Evolutionary conservation across 768 basidiomycete genomes (phyloP).

Genomic region (Ramaria rubella): DNA sequence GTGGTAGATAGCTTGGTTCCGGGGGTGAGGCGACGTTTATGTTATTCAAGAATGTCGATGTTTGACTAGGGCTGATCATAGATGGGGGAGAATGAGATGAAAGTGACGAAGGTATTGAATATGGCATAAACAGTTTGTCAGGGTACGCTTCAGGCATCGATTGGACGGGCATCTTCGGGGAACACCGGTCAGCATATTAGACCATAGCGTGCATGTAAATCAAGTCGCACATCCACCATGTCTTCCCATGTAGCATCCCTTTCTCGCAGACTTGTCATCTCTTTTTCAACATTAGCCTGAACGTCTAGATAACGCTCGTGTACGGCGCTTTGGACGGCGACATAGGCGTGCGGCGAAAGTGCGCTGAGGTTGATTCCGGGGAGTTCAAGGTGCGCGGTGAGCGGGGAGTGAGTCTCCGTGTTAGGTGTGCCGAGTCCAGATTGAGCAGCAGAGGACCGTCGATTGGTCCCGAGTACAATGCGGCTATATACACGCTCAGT

Average conservation of each 20-base stretch:
- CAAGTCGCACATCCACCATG: slow-evolving; percentile 62
- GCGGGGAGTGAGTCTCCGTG: neutral
- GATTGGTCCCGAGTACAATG: slow-evolving; percentile 38
- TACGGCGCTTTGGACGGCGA: slow-evolving; percentile 51
- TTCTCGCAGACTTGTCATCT: slow-evolving; percentile 58
- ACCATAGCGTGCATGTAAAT: neutral
- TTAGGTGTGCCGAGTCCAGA: neutral
- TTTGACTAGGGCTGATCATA: too few relatives aligned
- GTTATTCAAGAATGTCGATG: too few relatives aligned
- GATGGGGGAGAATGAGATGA: neutral
- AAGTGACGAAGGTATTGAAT: slow-evolving; percentile 38
- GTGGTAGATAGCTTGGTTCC: too few relatives aligned
- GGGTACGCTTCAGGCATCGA: slow-evolving; percentile 4
- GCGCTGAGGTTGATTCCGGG: neutral
- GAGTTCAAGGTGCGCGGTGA: slow-evolving; percentile 1
- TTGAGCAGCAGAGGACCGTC: slow-evolving; percentile 20
- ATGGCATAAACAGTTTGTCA: slow-evolving; percentile 59
- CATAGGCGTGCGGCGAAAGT: slow-evolving; percentile 24
- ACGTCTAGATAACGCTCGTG: slow-evolving; percentile 60
- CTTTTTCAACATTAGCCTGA: slow-evolving; percentile 52
- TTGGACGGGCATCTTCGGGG: neutral
- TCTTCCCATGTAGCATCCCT: slow-evolving; percentile 83
- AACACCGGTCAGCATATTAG: neutral
- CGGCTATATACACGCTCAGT: slow-evolving; percentile 10
- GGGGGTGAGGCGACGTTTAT: too few relatives aligned